Base-by-base conservation (phyloP, 768 basidiomycete species). In the Hericium alpestre region DNA sequence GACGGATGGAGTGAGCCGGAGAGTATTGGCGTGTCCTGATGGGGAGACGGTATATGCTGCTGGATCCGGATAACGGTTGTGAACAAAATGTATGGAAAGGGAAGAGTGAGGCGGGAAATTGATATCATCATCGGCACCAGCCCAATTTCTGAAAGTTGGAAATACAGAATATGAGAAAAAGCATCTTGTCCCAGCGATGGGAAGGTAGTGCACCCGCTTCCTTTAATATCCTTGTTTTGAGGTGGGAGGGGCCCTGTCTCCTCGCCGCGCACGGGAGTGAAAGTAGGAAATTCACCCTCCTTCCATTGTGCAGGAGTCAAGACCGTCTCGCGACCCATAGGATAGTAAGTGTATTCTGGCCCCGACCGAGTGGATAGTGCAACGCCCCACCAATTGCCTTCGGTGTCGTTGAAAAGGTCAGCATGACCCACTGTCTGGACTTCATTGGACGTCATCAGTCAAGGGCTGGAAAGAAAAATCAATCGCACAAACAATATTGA, bases 361-460 rank as follows among this genome's bases (percentile, higher is more conserved):
- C 49, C 54, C 43, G 53, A 53, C 8, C 56, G n/a, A 51, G 66
- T 64, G n/a, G 60, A 65, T 13, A 70, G 61, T 25, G 63, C 62
- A 38, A 65, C 62, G 8, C 60, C 57, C 58, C 64, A 69, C 71
- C 43, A 73, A 39, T 66, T 64, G 0, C 71, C 72, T 9, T 59
- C 55, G 1, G 48, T 59, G 52, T 71, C 70, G 53, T 71, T 66
- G 52, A 73, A 67, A 6, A 74, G 46, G 59, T 74, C 73, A 23
- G 71, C 66, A 58, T 74, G 73, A 3, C 73, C 73, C 10, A 73
- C 70, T 4, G 72, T 71, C 59, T 71, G 70, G 48, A 73, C 69
- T 70, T 53, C 12, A 41, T 7, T 9, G 18, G 20, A 22, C 7
- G 3, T 18, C 25, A 32, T 13, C 50, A 54, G 11, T 15, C 39